Evolutionary conservation across 768 basidiomycete genomes (phyloP).

Genomic region (Collybia sordida): DNA sequence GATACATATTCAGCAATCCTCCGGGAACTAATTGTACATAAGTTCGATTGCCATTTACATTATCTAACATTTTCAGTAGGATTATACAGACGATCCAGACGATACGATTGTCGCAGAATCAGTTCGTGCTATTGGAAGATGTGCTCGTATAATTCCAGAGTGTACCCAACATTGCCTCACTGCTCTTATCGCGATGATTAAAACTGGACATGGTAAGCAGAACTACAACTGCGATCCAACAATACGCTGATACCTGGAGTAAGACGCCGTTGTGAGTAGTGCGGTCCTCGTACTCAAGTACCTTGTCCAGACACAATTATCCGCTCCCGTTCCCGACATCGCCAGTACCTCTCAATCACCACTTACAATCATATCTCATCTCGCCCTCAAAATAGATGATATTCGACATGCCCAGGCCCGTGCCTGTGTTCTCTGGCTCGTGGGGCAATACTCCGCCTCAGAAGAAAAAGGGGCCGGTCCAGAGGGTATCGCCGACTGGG

Average conservation of each 20-base stretch:
- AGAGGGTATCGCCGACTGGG: conserved; percentile 73
- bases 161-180: conserved; percentile 70
- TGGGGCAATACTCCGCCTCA: conserved; percentile 77
- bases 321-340: conserved; percentile 24
- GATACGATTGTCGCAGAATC: conserved; percentile 71
- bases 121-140: conserved; percentile 76
- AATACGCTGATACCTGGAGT: neutral
- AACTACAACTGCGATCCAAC: neutral
- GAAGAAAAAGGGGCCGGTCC: conserved; percentile 33
- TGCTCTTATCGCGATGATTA: conserved; percentile 77
- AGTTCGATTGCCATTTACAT: neutral
- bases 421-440: conserved; percentile 90
- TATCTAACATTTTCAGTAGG: conserved; percentile 39
- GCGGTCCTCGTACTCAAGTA: conserved; percentile 86
- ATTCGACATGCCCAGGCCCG: conserved; percentile 79
- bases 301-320: conserved; percentile 71
- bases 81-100: conserved; percentile 78
- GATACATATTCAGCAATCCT: conserved; percentile 74
- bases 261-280: conserved; percentile 75
- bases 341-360: conserved; percentile 38
- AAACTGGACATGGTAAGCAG: conserved; percentile 66
- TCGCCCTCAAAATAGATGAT: conserved; percentile 76
- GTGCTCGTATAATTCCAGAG: conserved; percentile 68
- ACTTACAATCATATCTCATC: conserved; percentile 69
- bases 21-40: conserved; percentile 80